Evolutionary conservation across 164 flowering plant species (phyloP).

Genomic region (Cinnamomum chago): DNA sequence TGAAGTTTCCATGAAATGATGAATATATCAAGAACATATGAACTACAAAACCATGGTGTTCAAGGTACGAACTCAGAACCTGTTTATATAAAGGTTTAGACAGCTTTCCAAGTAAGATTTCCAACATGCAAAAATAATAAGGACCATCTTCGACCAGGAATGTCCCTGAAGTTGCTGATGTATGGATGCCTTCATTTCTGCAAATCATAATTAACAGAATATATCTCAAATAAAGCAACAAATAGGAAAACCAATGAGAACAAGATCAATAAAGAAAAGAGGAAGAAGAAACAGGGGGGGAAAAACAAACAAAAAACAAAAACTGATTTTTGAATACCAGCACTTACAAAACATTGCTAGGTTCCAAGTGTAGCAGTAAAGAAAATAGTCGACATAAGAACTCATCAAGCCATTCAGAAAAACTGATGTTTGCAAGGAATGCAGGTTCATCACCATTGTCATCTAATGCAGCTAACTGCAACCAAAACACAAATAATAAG

Average conservation of each 20-base stretch:
- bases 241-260: neutral
- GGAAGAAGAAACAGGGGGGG: neutral
- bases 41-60: constrained; percentile 4
- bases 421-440: constrained; percentile 47
- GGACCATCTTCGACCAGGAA: constrained; percentile 96
- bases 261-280: neutral
- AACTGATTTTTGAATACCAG: constrained; percentile 7
- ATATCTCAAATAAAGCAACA: constrained; percentile 1
- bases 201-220: constrained; percentile 14
- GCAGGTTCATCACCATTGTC: constrained; percentile 48
- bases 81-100: constrained; percentile 74
- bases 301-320: neutral
- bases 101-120: constrained; percentile 79
- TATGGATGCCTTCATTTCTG: constrained; percentile 79
- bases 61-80: constrained; percentile 35
- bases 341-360: constrained; percentile 80
- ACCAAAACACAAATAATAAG: constrained; percentile 2
- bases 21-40: neutral
- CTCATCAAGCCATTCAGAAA: constrained; percentile 98
- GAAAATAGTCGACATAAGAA: constrained; percentile 87
- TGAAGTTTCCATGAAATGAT: constrained; percentile 10
- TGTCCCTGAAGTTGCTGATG: constrained; percentile 82
- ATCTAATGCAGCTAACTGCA: constrained; percentile 73
- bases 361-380: constrained; percentile 85
- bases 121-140: constrained; percentile 90